Conservation (phyloP, 495 filamentous ascomycete genomes). For the Penicillium chermesinum region DNA sequence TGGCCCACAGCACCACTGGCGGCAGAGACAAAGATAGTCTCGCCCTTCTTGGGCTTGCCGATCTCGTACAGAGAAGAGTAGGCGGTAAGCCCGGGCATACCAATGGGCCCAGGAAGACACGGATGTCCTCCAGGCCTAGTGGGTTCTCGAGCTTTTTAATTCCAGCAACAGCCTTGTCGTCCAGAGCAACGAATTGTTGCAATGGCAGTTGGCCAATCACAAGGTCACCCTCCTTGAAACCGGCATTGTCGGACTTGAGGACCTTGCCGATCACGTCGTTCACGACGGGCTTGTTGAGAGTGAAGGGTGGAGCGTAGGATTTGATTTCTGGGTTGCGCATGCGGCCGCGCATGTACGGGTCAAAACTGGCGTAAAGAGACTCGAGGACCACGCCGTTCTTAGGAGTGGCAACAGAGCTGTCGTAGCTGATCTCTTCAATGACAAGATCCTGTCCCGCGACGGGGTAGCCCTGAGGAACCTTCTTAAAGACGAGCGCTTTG, state of each 20-base stretch:
- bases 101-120: slow-evolving; percentile 61
- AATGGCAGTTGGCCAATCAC: slow-evolving; percentile 54
- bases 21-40: slow-evolving; percentile 81
- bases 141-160: slow-evolving; percentile 41
- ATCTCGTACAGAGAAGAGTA: slow-evolving; percentile 79
- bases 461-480: slow-evolving; percentile 62
- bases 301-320: slow-evolving; percentile 60
- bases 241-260: slow-evolving; percentile 56
- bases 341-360: slow-evolving; percentile 82
- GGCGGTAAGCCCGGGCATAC: slow-evolving; percentile 85
- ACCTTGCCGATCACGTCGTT: slow-evolving; percentile 57
- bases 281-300: slow-evolving; percentile 51
- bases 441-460: slow-evolving; percentile 66
- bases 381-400: slow-evolving; percentile 65
- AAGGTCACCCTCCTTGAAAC: slow-evolving; percentile 62
- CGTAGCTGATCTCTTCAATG: slow-evolving; percentile 63
- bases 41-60: slow-evolving; percentile 78
- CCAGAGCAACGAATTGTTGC: slow-evolving; percentile 53
- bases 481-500: slow-evolving; percentile 77
- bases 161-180: slow-evolving; percentile 24
- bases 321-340: slow-evolving; percentile 48
- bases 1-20: slow-evolving; percentile 82
- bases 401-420: slow-evolving; percentile 58
- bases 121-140: slow-evolving; percentile 40
- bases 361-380: slow-evolving; percentile 74